These are phyloP conservation scores for Calonectria hongkongensis DNA, from an alignment of 2,329 filamentous ascomycete genomes.

Conservation along the genomic window DNA sequence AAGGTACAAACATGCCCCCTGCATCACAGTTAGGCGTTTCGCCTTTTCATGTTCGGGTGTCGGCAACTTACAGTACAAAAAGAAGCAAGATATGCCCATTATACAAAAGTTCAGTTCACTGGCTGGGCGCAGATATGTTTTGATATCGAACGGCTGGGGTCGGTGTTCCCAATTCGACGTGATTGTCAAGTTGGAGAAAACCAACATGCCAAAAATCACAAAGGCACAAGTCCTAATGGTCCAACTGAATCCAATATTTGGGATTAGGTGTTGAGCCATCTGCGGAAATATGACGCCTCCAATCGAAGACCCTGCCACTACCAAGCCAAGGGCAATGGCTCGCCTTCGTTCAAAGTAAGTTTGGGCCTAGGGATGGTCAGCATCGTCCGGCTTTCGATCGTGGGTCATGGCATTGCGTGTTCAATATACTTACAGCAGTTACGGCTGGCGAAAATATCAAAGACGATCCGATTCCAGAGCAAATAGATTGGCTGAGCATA, in stretches of 20 bases:
- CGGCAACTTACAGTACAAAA: conserved; percentile 44
- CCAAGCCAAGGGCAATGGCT: conserved; percentile 74
- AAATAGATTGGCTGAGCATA: conserved; percentile 50
- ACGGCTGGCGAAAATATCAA: conserved; percentile 44
- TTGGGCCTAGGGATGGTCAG: conserved; percentile 40
- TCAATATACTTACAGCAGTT: conserved; percentile 39
- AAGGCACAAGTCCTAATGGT: conserved; percentile 76
- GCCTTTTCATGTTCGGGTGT: background rate
- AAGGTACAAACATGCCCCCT: conserved; percentile 47
- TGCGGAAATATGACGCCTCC: conserved; percentile 70
- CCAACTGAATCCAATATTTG: conserved; percentile 62
- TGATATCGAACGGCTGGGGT: conserved; percentile 36
- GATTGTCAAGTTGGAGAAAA: conserved; percentile 47
- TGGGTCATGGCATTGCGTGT: background rate
- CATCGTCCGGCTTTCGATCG: background rate
- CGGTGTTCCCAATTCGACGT: conserved; percentile 44
- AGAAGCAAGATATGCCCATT: conserved; percentile 41
- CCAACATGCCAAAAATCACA: conserved; percentile 45
- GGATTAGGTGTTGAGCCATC: conserved; percentile 51
- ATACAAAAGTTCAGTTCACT: conserved; percentile 44
- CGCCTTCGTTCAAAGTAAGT: conserved; percentile 61
- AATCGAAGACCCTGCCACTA: conserved; percentile 74
- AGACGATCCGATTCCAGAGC: conserved; percentile 44
- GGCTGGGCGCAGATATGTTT: conserved; percentile 37
- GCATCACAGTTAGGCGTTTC: conserved; percentile 28